Percentiles rank a stretch among this genome's conserved stretches.
Conservation (phyloP, 2,329 filamentous ascomycete species). For the Diaporthe helianthi region DNA sequence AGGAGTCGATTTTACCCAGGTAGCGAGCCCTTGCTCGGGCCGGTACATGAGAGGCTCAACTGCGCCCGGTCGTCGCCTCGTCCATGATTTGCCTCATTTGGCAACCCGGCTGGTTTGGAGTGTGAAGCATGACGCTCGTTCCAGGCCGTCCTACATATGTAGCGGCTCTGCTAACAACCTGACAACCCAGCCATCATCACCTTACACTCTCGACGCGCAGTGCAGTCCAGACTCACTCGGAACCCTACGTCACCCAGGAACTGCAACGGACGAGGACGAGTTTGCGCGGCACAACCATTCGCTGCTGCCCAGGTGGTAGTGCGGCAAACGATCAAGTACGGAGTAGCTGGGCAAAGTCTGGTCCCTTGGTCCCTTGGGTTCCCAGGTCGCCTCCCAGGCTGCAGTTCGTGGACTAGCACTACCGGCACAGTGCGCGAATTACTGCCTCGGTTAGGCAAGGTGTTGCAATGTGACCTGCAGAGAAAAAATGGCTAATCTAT, state of each 20-base stretch:
- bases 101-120: constrained; percentile 27
- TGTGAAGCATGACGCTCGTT: constrained; percentile 13
- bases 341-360: neutral
- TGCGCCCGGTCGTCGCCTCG: neutral
- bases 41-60: neutral
- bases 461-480: constrained; percentile 24
- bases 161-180: constrained; percentile 22
- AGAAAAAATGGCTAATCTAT: constrained; percentile 15
- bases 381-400: constrained; percentile 23
- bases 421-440: constrained; percentile 19
- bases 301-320: constrained; percentile 7
- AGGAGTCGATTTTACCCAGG: neutral
- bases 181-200: neutral
- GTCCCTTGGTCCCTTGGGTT: neutral
- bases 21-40: neutral
- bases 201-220: neutral
- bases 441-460: constrained; percentile 5
- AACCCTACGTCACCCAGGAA: neutral
- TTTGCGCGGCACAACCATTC: neutral
- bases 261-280: neutral
- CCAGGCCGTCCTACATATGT: constrained; percentile 9
- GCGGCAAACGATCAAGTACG: constrained; percentile 7
- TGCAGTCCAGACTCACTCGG: neutral
- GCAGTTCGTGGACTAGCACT: constrained; percentile 5
- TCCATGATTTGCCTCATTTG: constrained; percentile 24